Evolutionary conservation across 1,139 yeast species (phyloP), one percentile per base, ranked within the genome.

Genomic region (Candida smagusa): DNA sequence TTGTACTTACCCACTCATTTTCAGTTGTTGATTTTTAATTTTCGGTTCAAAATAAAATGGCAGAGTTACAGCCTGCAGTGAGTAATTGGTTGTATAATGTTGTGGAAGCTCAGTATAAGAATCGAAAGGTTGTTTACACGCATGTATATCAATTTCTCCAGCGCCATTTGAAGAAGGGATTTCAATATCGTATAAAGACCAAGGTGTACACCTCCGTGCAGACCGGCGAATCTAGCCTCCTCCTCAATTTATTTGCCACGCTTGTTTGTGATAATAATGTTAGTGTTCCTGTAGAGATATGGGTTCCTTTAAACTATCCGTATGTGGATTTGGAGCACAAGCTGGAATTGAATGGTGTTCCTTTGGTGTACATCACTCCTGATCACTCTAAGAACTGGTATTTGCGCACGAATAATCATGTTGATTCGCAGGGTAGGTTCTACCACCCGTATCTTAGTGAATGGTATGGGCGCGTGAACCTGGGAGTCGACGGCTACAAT

Each of bases 271-370:
- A 47, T 9, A 50, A 56, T 6, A 51, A 54, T 1, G 62, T 66
- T 37, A 55, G 64, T 16, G 69, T 81, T n/a, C 89, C 90, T 0
- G 56, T 86, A 9, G 79, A 80, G 42, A 61, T 89, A 3, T 89
- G 96, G 95, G 54, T 90, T 1, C 95, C 96, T 0, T 70, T 72
- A 28, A 65, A 70, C 22, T 87, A 86, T 50, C 96, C 96, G 0
- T 53, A 50, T 22, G 55, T 50, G 7, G 54, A 51, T 12, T 8
- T 23, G 26, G 40, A 3, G 11, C 19, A 23, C 12, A 11, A 23
- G 2, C 28, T 27, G 29, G 43, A 36, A n/a, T 25, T 30, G 30
- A 35, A 40, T 12, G 50, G 52, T 3, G 72, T 81, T 1, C 97
- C 97, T 0, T 52, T 78, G 16, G 73, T 78, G 0, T 84, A 69